Conservation (phyloP, 176 grass and related monocot genomes). For the Pontederia crassipes region DNA sequence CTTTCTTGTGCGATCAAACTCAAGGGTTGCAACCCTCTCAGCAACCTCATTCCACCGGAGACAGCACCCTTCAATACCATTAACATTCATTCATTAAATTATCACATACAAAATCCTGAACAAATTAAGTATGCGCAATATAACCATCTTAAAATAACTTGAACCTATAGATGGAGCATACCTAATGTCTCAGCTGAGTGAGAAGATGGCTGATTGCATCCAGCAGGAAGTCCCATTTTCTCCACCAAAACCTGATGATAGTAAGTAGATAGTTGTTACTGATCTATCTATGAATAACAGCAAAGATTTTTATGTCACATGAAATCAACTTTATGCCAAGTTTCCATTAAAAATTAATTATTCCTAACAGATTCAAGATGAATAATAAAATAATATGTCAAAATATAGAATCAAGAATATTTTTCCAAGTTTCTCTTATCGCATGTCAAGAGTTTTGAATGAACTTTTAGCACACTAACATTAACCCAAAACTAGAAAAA, state of each 20-base stretch:
- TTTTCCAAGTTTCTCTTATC: too few relatives aligned
- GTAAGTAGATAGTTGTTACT: too few relatives aligned
- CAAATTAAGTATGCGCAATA: background rate
- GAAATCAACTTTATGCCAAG: too few relatives aligned
- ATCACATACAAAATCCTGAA: background rate
- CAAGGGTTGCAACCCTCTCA: slow-evolving; percentile 13
- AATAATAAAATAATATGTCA: too few relatives aligned
- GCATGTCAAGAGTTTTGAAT: too few relatives aligned
- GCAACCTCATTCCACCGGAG: background rate
- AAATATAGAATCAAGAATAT: too few relatives aligned
- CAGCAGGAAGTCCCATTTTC: slow-evolving; percentile 6
- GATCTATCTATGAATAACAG: too few relatives aligned
- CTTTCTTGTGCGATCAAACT: slow-evolving; percentile 12
- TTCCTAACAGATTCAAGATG: too few relatives aligned
- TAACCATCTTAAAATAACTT: background rate
- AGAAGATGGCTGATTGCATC: slow-evolving; percentile 34
- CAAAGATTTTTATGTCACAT: too few relatives aligned
- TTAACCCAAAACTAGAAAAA: too few relatives aligned
- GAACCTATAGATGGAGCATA: slow-evolving; percentile 24
- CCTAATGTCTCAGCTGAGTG: slow-evolving; percentile 58
- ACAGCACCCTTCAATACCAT: slow-evolving; percentile 1
- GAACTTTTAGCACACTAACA: too few relatives aligned
- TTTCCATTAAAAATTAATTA: too few relatives aligned
- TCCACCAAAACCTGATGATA: slow-evolving; percentile 10
- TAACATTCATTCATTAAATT: background rate